Evolutionary conservation across 164 flowering plant genomes (phyloP), one percentile per base, ranked within the genome.

Genomic region (Dillenia turbinata): DNA sequence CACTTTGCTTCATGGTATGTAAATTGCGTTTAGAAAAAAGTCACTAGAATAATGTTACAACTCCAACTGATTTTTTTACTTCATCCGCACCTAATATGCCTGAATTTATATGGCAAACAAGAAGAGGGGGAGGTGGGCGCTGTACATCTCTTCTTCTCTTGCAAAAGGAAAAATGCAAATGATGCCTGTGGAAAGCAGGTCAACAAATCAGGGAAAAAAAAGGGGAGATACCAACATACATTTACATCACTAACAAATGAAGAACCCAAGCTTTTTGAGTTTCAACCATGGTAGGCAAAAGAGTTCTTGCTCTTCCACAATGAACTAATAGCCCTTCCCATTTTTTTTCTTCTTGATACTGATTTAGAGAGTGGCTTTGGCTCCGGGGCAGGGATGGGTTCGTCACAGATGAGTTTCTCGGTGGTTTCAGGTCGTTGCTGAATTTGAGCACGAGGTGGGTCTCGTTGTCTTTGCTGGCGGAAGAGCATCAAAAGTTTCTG

Each of bases 401-500:
- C 66, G 12, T 66, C 57, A 26, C 73, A 22, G 51, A 63, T 43
- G 44, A 46, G 56, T 66, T 11, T 66, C 12, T 66, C 55, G 52
- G 76, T 59, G 49, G 40, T 69, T 24, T 74, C 82, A 1, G 63
- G 45, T 14, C 26, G 51, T 61, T 62, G 69, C 33, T 44, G 68
- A 1, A 49, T 47, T 44, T 57, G 71, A 26, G 52, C 75, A 8
- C 80, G 81, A 7, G 87, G 69, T 22, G 82, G 80, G 16, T 93
- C 97, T 48, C 85, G 75, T 56, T 89, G 92, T 63, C 97, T 66
- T 63, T 86, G 96, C 75, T 91, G 88, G 52, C 98, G 71, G 62
- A 93, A 93, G 63, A 90, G 64, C 91, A 86, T 82, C 64, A 93
- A 62, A 57, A 93, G 91, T 68, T 85, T 90, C 73, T 93, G 96